A percentile compares a stretch with the other conserved stretches of the same genome.
Conservation (phyloP, 345 rosid genomes). For the Acer campestre region DNA sequence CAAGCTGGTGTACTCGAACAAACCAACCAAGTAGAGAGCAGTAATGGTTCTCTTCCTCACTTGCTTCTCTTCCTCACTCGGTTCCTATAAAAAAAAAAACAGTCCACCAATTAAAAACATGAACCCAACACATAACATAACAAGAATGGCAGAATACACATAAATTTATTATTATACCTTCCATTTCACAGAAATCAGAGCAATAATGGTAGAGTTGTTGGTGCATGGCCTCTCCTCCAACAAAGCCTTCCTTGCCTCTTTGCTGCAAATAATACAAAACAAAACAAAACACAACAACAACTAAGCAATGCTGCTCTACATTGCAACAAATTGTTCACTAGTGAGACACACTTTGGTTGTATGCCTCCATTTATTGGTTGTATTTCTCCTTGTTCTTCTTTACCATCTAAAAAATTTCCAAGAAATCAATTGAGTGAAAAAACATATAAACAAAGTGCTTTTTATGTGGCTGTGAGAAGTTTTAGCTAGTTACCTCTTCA, state of each 20-base stretch:
- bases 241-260: too few relatives aligned
- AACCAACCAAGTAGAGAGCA: conserved; percentile 60
- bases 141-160: neutral
- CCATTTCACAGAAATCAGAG: conserved; percentile 84
- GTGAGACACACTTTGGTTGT: conserved; percentile 4
- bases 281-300: too few relatives aligned
- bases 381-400: conserved; percentile 82
- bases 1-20: conserved; percentile 83
- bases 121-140: too few relatives aligned
- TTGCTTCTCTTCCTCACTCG: conserved; percentile 76
- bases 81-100: conserved; percentile 44
- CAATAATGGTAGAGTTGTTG: conserved; percentile 65
- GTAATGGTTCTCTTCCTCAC: conserved; percentile 41
- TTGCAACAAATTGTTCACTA: neutral
- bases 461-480: neutral
- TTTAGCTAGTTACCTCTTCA: conserved; percentile 48
- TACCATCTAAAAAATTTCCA: conserved; percentile 48
- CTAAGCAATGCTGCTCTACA: neutral
- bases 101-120: too few relatives aligned
- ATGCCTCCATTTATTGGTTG: conserved; percentile 73
- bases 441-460: neutral
- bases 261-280: too few relatives aligned
- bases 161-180: conserved; percentile 37
- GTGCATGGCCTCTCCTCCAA: too few relatives aligned
- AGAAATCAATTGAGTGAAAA: neutral